These are phyloP conservation scores for Cryptococcus sp. DNA, from an alignment of 1,284 basidiomycete genomes.

Conservation along the genomic window DNA sequence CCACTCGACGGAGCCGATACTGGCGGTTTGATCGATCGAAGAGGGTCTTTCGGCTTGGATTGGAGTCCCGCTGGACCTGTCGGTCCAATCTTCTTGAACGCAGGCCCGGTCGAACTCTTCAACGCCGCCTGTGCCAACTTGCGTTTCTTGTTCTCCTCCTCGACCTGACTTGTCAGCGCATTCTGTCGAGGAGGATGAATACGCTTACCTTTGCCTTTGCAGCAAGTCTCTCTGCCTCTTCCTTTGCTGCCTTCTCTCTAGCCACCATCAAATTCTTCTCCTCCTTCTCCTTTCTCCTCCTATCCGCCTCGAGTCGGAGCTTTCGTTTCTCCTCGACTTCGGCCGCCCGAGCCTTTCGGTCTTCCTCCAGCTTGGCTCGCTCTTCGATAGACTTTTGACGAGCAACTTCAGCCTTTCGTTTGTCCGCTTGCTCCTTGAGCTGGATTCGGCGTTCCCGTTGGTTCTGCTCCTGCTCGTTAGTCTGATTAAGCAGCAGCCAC, in stretches of 20 bases:
- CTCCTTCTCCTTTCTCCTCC: slow-evolving; percentile 42
- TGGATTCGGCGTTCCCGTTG: slow-evolving; percentile 71
- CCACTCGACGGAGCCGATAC: slow-evolving; percentile 3
- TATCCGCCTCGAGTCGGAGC: slow-evolving; percentile 34
- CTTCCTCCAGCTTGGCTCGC: slow-evolving; percentile 43
- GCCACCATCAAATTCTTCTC: slow-evolving; percentile 20
- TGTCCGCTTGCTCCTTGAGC: slow-evolving; percentile 71
- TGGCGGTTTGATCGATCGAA: slow-evolving; percentile 15
- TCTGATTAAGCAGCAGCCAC: slow-evolving; percentile 1
- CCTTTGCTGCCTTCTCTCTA: slow-evolving; percentile 35
- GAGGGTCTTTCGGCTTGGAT: slow-evolving; percentile 22
- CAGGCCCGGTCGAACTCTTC: slow-evolving; percentile 18
- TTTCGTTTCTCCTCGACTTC: slow-evolving; percentile 65
- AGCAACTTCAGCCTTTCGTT: slow-evolving; percentile 61
- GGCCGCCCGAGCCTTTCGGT: slow-evolving; percentile 21
- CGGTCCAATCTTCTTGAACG: slow-evolving; percentile 12
- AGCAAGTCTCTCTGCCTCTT: slow-evolving; percentile 27
- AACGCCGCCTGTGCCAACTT: slow-evolving; percentile 33
- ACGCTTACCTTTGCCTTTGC: slow-evolving; percentile 25
- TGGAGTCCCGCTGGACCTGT: slow-evolving; percentile 2
- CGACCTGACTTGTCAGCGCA: slow-evolving; percentile 13
- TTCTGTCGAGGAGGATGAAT: too few relatives aligned
- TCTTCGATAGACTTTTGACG: slow-evolving; percentile 75
- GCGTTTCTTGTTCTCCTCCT: slow-evolving; percentile 46
- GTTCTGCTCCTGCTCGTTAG: slow-evolving; percentile 65